Base-by-base conservation (phyloP, 257 asterid species). In the Cinchona pubescens region DNA sequence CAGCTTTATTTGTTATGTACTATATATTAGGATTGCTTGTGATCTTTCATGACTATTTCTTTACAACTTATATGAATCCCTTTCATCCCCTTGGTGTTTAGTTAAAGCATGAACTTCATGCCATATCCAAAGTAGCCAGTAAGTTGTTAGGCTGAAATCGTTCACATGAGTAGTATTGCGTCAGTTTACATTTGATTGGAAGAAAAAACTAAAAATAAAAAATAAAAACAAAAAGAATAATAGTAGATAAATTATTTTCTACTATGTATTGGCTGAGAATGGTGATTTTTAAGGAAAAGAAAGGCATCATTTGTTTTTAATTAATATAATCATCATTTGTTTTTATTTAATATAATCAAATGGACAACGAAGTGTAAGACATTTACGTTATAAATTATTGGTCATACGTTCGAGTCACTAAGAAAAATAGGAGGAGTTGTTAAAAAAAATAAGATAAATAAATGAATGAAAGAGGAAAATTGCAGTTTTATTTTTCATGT, bases 1-100 rank as follows among this genome's bases (percentile, higher is more conserved):
- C 79, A 66, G 67, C 79, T 55, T 67, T 53, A 40, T 19, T 40
- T 76, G 61, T 27, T 67, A 35, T 42, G 74, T 29, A 67, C 69
- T 21, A 27, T 1, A 42, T 1, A 1, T 18, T 73, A 14, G 77
- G 69, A 59, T 60, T 73, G 43, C 45, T 40, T 42, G 43, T 46
- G 29, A 40, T 73, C 42, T 43, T 60, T 35, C 38, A 56, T 69
- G 61, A 69, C 74, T 32, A 21, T 49, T 19, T 70, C 48, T 19
- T 32, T 34, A 66, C 11, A 66, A 66, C 23, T 66, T 42, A 23
- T 53, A 23, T 27, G 18, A n/a, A 66, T 7, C 40, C 18, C 21
- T 3, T 23, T 15, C 67, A 32, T 25, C 35, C 2, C 5, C 12
- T 32, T 62, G 67, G 42, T 62, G 29, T 63, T n/a, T 19, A 35